Evolutionary conservation across 176 grass and related monocot genomes (phyloP).

Genomic region (Hsuehochloa calcarea): DNA sequence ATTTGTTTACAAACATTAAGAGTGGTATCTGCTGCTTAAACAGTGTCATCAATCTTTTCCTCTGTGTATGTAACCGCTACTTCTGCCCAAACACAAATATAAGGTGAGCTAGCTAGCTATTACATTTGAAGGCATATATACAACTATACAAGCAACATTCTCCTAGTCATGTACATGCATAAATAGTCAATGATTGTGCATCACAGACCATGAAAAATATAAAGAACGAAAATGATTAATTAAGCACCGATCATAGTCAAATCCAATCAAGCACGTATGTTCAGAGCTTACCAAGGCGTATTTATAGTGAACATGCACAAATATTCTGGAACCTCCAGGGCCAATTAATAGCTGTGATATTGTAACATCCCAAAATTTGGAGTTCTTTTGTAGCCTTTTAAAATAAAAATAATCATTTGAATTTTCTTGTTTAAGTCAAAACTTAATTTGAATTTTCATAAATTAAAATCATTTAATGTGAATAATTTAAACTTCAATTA

Average conservation of each 20-base stretch:
- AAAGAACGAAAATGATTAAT: not conserved
- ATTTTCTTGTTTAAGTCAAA: no score
- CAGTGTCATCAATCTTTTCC: not conserved
- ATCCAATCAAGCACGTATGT: slow-evolving; percentile 23
- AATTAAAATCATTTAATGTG: no score
- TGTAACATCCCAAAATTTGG: no score
- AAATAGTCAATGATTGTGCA: not conserved
- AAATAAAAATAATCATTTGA: no score
- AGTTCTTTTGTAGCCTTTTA: no score
- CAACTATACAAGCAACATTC: not conserved
- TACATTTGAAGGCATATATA: not conserved
- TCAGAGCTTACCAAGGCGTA: not conserved
- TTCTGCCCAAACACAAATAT: not conserved
- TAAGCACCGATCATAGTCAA: slow-evolving; percentile 10
- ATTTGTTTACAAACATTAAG: not conserved
- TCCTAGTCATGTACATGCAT: not conserved
- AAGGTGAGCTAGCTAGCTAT: not conserved
- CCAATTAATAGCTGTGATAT: not conserved
- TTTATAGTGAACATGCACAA: not conserved
- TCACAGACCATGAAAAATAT: not conserved
- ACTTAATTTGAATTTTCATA: no score
- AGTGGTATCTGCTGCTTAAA: not conserved
- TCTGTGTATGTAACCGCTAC: not conserved
- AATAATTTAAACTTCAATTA: no score
- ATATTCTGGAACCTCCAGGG: slow-evolving; percentile 24